Base-by-base conservation (phyloP, 2,329 filamentous ascomycete genomes). In the Penicillium thymicola region DNA sequence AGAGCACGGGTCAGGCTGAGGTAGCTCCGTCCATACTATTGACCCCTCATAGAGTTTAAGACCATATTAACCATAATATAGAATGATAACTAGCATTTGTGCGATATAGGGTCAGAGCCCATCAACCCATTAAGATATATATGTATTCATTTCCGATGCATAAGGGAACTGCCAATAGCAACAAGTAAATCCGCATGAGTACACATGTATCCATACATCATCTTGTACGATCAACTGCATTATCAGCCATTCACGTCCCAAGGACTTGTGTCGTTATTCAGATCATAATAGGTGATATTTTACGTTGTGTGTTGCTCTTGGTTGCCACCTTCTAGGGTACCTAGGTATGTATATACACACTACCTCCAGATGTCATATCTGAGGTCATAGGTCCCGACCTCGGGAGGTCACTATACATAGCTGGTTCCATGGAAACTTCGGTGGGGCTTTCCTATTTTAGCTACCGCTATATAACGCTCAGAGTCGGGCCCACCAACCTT, bases 1-100 rank as follows among this genome's bases (percentile, higher is more conserved):
- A 45, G 36, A 42, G 51, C 50, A 49, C 44, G 51, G 51, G 51
- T 49, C 44, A 54, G 43, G 43, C 51, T 54, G 43, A 54, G 36
- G 51, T 49, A 54, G 51, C 37, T 42, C 44, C 30, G 27, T 38
- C 46, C 44, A 45, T 14, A 45, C 43, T 47, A 25, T 27, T 8
- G 42, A 53, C 43, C 51, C 50, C 41, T 46, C 51, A 27, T 44
- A 51, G 46, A 49, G 46, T 38, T 48, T 18, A 2, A 14, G 10
- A 23, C 23, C 28, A 36, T 25, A 47, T 11, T 27, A 13, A 30
- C 9, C 25, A 30, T 11, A 47, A 25, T 48, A 2, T 13, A 28
- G 23, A 37, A 27, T 21, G 14, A 13, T 37, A 32, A n/a, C n/a
- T n/a, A n/a, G 3, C 23, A 49, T 47, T 44, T 53, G 51, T 53